phyloP scores from a whole-genome alignment of 495 filamentous ascomycete genomes.

The Podospora appendiculata region DNA sequence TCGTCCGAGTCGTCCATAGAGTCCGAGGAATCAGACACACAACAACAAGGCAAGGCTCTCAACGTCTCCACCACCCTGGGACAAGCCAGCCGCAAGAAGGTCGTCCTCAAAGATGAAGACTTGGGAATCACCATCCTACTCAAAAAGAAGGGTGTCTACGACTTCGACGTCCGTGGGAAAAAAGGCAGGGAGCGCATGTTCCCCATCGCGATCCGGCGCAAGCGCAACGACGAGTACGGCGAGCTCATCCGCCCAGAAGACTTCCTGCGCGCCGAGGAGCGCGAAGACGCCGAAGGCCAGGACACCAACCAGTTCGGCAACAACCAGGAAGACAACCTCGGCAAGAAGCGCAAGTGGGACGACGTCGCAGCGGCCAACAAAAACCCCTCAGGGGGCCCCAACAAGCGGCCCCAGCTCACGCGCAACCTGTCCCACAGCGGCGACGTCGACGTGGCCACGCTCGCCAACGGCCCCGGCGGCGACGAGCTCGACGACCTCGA shows the following conservation, averaged over 20 bases:
- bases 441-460: constrained; percentile 31
- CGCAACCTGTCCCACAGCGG: constrained; percentile 27
- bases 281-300: constrained; percentile 68
- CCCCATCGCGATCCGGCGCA: constrained; percentile 71
- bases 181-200: constrained; percentile 92
- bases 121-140: constrained; percentile 85
- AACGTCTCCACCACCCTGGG: constrained; percentile 78
- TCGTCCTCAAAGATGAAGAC: constrained; percentile 75
- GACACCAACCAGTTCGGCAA: constrained; percentile 38
- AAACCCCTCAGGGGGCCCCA: constrained; percentile 26
- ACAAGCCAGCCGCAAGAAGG: constrained; percentile 72
- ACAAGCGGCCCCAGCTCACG: constrained; percentile 32
- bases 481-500: constrained; percentile 48
- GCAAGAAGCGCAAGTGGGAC: constrained; percentile 92
- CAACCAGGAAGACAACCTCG: constrained; percentile 56
- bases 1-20: constrained; percentile 71
- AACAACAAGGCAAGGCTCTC: constrained; percentile 85
- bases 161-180: constrained; percentile 88
- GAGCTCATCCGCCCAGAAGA: constrained; percentile 91
- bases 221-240: constrained; percentile 83
- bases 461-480: constrained; percentile 30
- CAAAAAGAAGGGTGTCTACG: constrained; percentile 78
- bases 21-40: constrained; percentile 81
- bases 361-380: constrained; percentile 48
- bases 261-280: constrained; percentile 87